Evolutionary conservation across 768 basidiomycete species (phyloP).

Genomic region (Rhodotorula kratochvilovae): DNA sequence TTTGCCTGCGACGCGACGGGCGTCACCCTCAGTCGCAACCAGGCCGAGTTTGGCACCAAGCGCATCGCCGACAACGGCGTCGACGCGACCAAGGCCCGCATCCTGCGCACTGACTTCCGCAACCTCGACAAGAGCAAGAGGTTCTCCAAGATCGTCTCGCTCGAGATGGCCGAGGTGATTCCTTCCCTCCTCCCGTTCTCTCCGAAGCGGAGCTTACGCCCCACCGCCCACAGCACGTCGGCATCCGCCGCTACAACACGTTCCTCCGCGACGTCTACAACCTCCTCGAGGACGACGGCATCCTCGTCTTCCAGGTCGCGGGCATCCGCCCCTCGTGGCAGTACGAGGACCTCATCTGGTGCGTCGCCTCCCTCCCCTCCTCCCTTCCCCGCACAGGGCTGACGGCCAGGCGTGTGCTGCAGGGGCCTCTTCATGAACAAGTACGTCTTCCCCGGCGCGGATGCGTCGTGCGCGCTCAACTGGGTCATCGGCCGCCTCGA

Average conservation of each 20-base stretch:
- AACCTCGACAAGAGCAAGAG: slow-evolving; percentile 72
- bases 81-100: slow-evolving; percentile 68
- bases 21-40: slow-evolving; percentile 84
- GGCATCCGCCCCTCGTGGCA: slow-evolving; percentile 95
- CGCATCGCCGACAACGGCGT: slow-evolving; percentile 77
- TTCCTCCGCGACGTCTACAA: slow-evolving; percentile 91
- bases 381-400: background rate
- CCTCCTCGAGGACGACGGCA: slow-evolving; percentile 86
- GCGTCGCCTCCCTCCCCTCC: slow-evolving; percentile 24
- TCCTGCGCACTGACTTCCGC: slow-evolving; percentile 87
- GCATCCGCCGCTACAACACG: slow-evolving; percentile 79
- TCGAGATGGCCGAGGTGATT: slow-evolving; percentile 94
- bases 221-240: slow-evolving; percentile 67
- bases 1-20: slow-evolving; percentile 94
- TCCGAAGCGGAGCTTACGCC: background rate
- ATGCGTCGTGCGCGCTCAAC: slow-evolving; percentile 88
- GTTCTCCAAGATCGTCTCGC: slow-evolving; percentile 88
- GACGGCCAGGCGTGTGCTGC: background rate
- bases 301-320: slow-evolving; percentile 94
- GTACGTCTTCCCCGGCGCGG: slow-evolving; percentile 97
- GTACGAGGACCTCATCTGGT: slow-evolving; percentile 94
- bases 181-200: background rate
- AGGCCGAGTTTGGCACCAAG: slow-evolving; percentile 85
- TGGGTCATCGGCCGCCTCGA: slow-evolving; percentile 81
- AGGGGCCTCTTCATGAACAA: slow-evolving; percentile 98